Conservation (phyloP, 2,329 filamentous ascomycete species). For the Epichloe brachyelytri region DNA sequence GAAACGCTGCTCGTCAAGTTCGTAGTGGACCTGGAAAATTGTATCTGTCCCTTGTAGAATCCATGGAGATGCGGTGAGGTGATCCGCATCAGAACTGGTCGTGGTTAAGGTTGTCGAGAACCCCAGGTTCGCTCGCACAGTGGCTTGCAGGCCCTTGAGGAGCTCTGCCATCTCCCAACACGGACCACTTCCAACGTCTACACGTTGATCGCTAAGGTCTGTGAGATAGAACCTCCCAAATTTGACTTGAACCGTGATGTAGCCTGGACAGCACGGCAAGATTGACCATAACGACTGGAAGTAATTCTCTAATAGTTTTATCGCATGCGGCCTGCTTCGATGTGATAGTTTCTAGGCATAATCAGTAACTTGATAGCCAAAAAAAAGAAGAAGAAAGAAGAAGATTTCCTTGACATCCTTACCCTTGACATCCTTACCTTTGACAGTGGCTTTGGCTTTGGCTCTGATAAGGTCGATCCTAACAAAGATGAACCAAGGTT, state of each 20-base stretch:
- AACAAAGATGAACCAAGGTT: not conserved
- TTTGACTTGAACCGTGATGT: constrained; percentile 12
- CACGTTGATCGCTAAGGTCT: constrained; percentile 8
- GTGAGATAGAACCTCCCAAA: constrained; percentile 19
- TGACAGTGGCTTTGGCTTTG: not conserved
- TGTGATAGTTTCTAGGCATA: not conserved
- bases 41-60: constrained; percentile 7
- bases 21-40: constrained; percentile 17
- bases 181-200: constrained; percentile 11
- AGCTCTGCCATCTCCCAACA: constrained; percentile 8
- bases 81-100: constrained; percentile 13
- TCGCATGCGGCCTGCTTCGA: constrained; percentile 5
- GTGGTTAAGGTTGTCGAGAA: constrained; percentile 19
- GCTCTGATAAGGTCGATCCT: not conserved
- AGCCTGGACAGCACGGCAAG: constrained; percentile 14
- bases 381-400: not conserved
- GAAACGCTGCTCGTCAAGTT: constrained; percentile 3
- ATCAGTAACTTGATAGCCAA: not conserved
- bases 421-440: not conserved
- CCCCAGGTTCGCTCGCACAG: constrained; percentile 7
- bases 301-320: constrained; percentile 6
- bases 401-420: not conserved
- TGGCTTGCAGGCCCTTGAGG: not conserved
- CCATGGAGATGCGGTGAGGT: constrained; percentile 9
- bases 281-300: constrained; percentile 8